Evolutionary conservation across 2,329 filamentous ascomycete genomes (phyloP).

Genomic region (Xylariaceae sp.): DNA sequence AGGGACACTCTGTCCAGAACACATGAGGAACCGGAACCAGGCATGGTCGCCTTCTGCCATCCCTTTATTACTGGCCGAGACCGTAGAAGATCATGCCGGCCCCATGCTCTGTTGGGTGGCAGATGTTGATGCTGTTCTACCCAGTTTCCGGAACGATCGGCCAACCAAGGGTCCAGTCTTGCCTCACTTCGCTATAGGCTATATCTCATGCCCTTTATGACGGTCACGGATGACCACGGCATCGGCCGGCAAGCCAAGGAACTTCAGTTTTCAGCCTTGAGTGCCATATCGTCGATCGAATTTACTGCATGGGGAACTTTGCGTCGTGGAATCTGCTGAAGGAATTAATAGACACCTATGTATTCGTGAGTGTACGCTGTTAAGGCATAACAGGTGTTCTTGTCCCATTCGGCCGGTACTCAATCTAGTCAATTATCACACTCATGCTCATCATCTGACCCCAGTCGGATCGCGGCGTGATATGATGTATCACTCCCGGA

Average conservation of each 20-base stretch:
- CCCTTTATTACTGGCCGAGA: too few relatives aligned
- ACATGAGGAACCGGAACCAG: too few relatives aligned
- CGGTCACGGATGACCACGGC: neutral
- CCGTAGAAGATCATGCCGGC: too few relatives aligned
- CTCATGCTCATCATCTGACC: neutral
- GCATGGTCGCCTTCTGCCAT: too few relatives aligned
- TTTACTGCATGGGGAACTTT: too few relatives aligned
- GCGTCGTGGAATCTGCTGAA: too few relatives aligned
- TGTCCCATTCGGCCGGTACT: neutral
- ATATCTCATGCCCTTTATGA: neutral
- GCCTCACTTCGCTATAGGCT: neutral
- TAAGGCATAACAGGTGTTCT: neutral
- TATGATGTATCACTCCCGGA: neutral
- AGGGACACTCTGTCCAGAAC: too few relatives aligned
- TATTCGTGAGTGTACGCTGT: neutral
- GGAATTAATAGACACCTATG: too few relatives aligned
- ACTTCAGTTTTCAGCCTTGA: too few relatives aligned
- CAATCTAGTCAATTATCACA: neutral
- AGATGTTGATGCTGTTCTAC: neutral
- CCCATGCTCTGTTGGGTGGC: too few relatives aligned
- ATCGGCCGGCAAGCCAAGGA: too few relatives aligned
- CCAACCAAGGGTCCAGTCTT: neutral
- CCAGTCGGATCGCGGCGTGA: neutral
- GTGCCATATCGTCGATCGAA: too few relatives aligned
- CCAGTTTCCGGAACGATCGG: neutral